phyloP scores from a whole-genome alignment of 2,329 filamentous ascomycete genomes.

The Cercospora nicotianae region DNA sequence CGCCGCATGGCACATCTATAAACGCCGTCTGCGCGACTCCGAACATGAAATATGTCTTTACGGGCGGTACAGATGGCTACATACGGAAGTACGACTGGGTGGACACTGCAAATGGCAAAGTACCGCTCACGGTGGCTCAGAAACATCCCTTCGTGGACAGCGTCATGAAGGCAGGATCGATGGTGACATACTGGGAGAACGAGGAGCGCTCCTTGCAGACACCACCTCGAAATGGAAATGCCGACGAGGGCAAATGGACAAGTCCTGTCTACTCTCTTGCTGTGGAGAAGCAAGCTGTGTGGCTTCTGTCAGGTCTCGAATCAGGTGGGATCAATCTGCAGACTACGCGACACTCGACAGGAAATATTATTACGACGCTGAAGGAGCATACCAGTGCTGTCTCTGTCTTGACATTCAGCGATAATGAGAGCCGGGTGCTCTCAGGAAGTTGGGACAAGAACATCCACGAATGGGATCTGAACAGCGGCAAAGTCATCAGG shows the following conservation, averaged over 20 bases:
- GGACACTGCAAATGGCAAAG: slow-evolving; percentile 91
- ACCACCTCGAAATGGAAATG: slow-evolving; percentile 32
- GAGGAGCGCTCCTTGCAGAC: slow-evolving; percentile 63
- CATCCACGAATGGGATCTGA: slow-evolving; percentile 91
- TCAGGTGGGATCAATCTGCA: slow-evolving; percentile 91
- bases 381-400: slow-evolving; percentile 88
- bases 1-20: slow-evolving; percentile 91
- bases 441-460: slow-evolving; percentile 97
- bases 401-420: slow-evolving; percentile 76
- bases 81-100: slow-evolving; percentile 96
- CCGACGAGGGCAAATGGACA: slow-evolving; percentile 53
- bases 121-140: slow-evolving; percentile 90
- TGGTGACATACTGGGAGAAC: slow-evolving; percentile 98
- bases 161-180: slow-evolving; percentile 88
- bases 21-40: slow-evolving; percentile 90
- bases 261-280: slow-evolving; percentile 94
- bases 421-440: slow-evolving; percentile 82
- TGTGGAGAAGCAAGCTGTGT: slow-evolving; percentile 83
- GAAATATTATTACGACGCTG: slow-evolving; percentile 79
- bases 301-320: slow-evolving; percentile 87
- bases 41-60: slow-evolving; percentile 93
- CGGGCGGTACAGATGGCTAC: slow-evolving; percentile 89
- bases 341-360: slow-evolving; percentile 90
- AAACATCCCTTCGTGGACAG: slow-evolving; percentile 96
- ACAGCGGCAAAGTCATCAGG: slow-evolving; percentile 75